Evolutionary conservation across 2,329 filamentous ascomycete genomes (phyloP).

Genomic region (Claviceps spartinae): DNA sequence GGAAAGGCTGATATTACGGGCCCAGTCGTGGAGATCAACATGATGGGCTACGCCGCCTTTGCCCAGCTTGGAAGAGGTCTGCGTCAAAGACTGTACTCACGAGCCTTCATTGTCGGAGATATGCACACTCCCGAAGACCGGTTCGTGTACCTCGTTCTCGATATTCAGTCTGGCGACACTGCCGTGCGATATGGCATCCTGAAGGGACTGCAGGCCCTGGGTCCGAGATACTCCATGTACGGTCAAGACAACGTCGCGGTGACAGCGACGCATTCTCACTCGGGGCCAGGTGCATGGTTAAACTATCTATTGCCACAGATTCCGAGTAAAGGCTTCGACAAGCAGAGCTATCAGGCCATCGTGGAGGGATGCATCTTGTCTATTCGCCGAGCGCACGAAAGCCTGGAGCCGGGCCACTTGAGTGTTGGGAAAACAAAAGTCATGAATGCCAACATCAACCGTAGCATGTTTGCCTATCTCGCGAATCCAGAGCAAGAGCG

Average conservation of each 20-base stretch:
- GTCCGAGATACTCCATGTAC: conserved; percentile 56
- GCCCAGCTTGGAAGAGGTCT: conserved; percentile 71
- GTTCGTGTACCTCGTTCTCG: conserved; percentile 77
- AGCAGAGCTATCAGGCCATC: conserved; percentile 74
- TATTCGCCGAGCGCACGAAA: conserved; percentile 63
- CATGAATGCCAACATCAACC: conserved; percentile 63
- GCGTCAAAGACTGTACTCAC: conserved; percentile 71
- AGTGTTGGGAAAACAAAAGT: conserved; percentile 49
- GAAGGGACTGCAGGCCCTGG: conserved; percentile 52
- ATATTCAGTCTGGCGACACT: conserved; percentile 75
- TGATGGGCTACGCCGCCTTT: conserved; percentile 77
- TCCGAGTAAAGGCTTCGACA: conserved; percentile 72
- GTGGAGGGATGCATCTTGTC: conserved; percentile 72
- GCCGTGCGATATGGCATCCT: conserved; percentile 75
- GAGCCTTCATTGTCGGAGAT: conserved; percentile 75
- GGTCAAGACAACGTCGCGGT: conserved; percentile 71
- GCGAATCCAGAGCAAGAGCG: conserved; percentile 67
- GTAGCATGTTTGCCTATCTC: conserved; percentile 73
- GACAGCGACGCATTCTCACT: conserved; percentile 82
- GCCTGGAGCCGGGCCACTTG: conserved; percentile 42
- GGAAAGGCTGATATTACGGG: conserved; percentile 45
- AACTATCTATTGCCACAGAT: conserved; percentile 87
- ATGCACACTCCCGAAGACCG: conserved; percentile 50
- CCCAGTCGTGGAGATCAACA: conserved; percentile 75
- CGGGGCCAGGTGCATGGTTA: conserved; percentile 79